Percentiles rank a stretch among this genome's conserved stretches.
Evolutionary conservation across 768 basidiomycete species (phyloP).

Genomic region (Suillus bovinus): DNA sequence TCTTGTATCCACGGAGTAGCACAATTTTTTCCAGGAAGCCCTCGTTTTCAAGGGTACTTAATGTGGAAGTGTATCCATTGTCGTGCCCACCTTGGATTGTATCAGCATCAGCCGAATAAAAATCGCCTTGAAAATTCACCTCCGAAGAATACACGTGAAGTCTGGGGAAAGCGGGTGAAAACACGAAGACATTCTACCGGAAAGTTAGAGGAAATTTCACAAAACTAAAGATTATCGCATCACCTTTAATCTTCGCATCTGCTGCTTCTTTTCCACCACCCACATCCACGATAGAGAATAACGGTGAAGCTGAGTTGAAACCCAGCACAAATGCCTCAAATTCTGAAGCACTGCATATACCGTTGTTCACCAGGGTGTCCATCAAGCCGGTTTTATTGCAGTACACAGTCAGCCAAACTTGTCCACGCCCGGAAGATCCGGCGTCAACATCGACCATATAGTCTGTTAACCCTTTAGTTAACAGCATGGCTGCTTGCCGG

Average conservation of each 20-base stretch:
- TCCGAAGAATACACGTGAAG: slow-evolving; percentile 40
- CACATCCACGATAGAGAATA: slow-evolving; percentile 44
- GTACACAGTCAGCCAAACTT: slow-evolving; percentile 40
- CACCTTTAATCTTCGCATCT: slow-evolving; percentile 43
- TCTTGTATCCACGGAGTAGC: slow-evolving; percentile 40
- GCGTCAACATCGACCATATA: slow-evolving; percentile 29
- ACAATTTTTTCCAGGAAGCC: slow-evolving; percentile 38
- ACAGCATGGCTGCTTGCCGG: slow-evolving; percentile 35
- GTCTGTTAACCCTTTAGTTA: slow-evolving; percentile 38
- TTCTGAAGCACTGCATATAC: slow-evolving; percentile 34
- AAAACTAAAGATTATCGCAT: background rate
- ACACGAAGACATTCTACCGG: slow-evolving; percentile 50
- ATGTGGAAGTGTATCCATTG: slow-evolving; percentile 41
- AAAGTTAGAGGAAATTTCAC: slow-evolving; percentile 4
- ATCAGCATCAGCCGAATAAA: background rate
- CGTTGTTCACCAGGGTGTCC: slow-evolving; percentile 30
- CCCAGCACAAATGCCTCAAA: slow-evolving; percentile 39
- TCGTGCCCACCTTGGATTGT: slow-evolving; percentile 35
- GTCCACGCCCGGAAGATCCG: slow-evolving; percentile 26
- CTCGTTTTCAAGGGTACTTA: slow-evolving; percentile 39
- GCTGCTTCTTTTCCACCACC: slow-evolving; percentile 45
- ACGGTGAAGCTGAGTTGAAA: slow-evolving; percentile 41
- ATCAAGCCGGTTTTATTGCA: slow-evolving; percentile 38
- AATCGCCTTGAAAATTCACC: slow-evolving; percentile 16
- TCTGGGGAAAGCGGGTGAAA: slow-evolving; percentile 51